A percentile compares a stretch with the other conserved stretches of the same genome.
Evolutionary conservation across 352 stramenopile species (phyloP).

Genomic region (Pythium pectinolyticum): DNA sequence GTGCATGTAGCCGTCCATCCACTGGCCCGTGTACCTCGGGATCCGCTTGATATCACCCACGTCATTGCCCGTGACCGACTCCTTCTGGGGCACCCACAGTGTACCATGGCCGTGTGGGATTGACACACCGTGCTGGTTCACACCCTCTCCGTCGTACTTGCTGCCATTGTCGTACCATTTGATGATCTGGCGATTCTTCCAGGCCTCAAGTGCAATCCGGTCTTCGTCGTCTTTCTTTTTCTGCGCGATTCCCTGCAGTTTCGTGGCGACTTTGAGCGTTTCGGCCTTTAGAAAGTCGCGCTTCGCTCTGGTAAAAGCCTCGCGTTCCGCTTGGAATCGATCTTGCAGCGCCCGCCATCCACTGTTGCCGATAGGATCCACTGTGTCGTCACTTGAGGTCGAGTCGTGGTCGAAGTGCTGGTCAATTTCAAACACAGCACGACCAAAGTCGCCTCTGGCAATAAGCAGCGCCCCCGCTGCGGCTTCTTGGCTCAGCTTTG

Average conservation of each 20-base stretch:
- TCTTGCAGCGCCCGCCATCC: conserved; percentile 36
- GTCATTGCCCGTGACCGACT: conserved; percentile 19
- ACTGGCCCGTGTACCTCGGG: conserved; percentile 45
- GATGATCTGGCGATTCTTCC: conserved; percentile 51
- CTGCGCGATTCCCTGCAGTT: conserved; percentile 38
- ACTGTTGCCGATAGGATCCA: not conserved
- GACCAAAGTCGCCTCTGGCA: conserved; percentile 38
- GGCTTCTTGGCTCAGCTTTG: conserved; percentile 34
- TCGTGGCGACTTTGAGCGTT: conserved; percentile 37
- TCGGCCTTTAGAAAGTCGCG: conserved; percentile 40
- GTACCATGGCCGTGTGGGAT: conserved; percentile 61
- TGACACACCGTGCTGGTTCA: conserved; percentile 38
- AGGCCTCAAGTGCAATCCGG: conserved; percentile 33
- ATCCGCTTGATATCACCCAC: conserved; percentile 50
- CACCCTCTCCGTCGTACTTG: conserved; percentile 70
- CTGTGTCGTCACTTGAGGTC: conserved; percentile 1
- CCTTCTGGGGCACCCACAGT: conserved; percentile 50
- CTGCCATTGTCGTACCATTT: conserved; percentile 62
- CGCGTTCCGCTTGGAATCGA: conserved; percentile 47
- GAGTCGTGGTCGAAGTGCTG: conserved; percentile 33
- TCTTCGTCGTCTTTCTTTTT: conserved; percentile 36
- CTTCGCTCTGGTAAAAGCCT: conserved; percentile 51
- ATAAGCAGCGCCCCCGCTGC: conserved; percentile 59
- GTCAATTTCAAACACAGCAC: conserved; percentile 47
- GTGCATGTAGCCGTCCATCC: conserved; percentile 64